A percentile compares a stretch with the other conserved stretches of the same genome.
phyloP scores from a whole-genome alignment of 2,329 filamentous ascomycete species.

The Apiospora kogelbergensis region DNA sequence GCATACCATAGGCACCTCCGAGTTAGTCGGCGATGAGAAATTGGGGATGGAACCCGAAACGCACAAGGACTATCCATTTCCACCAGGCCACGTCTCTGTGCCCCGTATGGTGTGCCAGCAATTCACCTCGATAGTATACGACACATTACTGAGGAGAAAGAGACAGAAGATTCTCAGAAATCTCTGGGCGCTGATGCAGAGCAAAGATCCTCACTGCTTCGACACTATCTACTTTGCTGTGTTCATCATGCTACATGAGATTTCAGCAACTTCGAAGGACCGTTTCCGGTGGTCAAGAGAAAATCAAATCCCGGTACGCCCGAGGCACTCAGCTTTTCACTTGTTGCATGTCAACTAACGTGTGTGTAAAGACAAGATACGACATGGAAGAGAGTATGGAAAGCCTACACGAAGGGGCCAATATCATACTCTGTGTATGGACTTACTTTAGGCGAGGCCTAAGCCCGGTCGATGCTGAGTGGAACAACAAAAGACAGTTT shows the following conservation, averaged over 20 bases:
- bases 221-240: conserved; percentile 30
- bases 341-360: conserved; percentile 2
- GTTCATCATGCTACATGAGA: conserved; percentile 36
- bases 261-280: conserved; percentile 40
- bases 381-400: conserved; percentile 41
- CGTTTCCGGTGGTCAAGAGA: conserved; percentile 42
- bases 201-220: conserved; percentile 26
- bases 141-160: conserved; percentile 19
- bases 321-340: not conserved
- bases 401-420: conserved; percentile 45
- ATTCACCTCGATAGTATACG: conserved; percentile 29
- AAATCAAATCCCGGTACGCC: conserved; percentile 23
- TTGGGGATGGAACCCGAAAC: conserved; percentile 39
- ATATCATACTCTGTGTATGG: conserved; percentile 49
- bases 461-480: conserved; percentile 29
- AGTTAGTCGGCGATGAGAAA: conserved; percentile 39
- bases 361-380: conserved; percentile 32
- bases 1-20: conserved; percentile 44
- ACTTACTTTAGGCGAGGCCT: conserved; percentile 46
- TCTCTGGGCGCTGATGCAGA: conserved; percentile 27
- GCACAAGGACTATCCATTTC: conserved; percentile 38
- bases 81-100: conserved; percentile 31
- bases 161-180: conserved; percentile 26
- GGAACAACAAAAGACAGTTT: conserved; percentile 15
- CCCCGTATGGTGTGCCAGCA: conserved; percentile 32